Conservation (phyloP, 306 rosid species). For the Myrica gale region DNA sequence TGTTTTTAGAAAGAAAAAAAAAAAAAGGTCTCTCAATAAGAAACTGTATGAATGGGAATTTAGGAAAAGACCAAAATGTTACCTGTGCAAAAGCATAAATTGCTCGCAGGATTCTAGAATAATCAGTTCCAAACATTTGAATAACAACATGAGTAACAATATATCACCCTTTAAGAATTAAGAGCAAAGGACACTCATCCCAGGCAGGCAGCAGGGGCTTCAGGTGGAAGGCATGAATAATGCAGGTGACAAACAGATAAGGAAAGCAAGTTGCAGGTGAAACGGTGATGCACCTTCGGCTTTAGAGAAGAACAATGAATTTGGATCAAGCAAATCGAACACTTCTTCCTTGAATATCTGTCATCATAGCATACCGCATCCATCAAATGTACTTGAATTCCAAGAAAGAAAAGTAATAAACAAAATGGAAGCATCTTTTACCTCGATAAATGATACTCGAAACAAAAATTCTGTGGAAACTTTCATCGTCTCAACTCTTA, state of each 20-base stretch:
- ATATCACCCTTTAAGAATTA: too few relatives aligned
- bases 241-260: too few relatives aligned
- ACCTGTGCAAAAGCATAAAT: slow-evolving; percentile 94
- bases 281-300: slow-evolving; percentile 36
- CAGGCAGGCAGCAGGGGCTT: too few relatives aligned
- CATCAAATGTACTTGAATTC: too few relatives aligned
- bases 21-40: too few relatives aligned
- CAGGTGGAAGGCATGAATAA: not conserved
- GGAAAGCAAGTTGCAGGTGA: too few relatives aligned
- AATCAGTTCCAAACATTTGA: slow-evolving; percentile 96
- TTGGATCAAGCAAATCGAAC: slow-evolving; percentile 75
- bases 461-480: slow-evolving; percentile 57
- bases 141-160: slow-evolving; percentile 43
- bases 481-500: slow-evolving; percentile 40
- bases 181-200: too few relatives aligned
- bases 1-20: too few relatives aligned
- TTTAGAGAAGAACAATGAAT: slow-evolving; percentile 36
- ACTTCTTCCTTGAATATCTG: slow-evolving; percentile 67
- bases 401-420: not conserved
- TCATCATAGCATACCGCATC: too few relatives aligned
- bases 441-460: slow-evolving; percentile 88
- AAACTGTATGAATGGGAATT: too few relatives aligned
- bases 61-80: too few relatives aligned
- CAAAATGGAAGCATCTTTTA: slow-evolving; percentile 9
- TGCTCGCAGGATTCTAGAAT: slow-evolving; percentile 88